Conservation (phyloP, 352 stramenopile genomes). For the Pythium chondricola region DNA sequence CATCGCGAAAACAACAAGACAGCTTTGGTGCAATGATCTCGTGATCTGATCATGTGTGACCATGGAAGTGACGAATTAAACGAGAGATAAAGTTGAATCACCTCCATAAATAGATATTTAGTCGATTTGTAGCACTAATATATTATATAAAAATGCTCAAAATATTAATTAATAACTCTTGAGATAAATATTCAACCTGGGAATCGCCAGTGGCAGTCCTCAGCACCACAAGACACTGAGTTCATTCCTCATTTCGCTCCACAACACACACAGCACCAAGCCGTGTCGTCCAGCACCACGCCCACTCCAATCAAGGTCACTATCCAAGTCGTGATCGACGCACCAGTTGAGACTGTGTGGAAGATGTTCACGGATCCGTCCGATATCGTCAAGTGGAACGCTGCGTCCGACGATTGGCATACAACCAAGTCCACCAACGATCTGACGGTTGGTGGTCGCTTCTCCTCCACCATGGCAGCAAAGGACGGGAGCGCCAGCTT, state of each 20-base stretch:
- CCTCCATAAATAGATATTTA: too few species aligned
- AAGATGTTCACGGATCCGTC: conserved; percentile 4
- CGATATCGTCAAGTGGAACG: conserved; percentile 15
- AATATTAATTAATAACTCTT: too few species aligned
- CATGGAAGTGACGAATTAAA: too few species aligned
- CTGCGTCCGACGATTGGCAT: conserved; percentile 15
- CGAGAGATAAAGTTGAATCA: too few species aligned
- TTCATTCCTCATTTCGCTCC: not conserved
- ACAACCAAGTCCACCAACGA: conserved; percentile 10
- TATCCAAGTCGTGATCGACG: conserved; percentile 4
- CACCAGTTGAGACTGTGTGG: conserved; percentile 4
- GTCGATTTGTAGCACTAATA: too few species aligned
- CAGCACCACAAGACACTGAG: not conserved
- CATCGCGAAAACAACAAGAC: too few species aligned
- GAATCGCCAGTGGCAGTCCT: too few species aligned
- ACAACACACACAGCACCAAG: not conserved
- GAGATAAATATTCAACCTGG: too few species aligned
- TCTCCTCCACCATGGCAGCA: conserved; percentile 11
- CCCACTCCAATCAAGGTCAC: conserved; percentile 6
- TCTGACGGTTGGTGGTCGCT: conserved; percentile 6
- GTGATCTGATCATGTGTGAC: too few species aligned
- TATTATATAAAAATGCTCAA: too few species aligned
- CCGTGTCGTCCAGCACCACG: not conserved
- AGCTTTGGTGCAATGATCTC: too few species aligned
- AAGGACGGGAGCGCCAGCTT: conserved; percentile 12